These are phyloP conservation scores for Candida maris DNA, from an alignment of 805 yeast species.

Conservation along the genomic window DNA sequence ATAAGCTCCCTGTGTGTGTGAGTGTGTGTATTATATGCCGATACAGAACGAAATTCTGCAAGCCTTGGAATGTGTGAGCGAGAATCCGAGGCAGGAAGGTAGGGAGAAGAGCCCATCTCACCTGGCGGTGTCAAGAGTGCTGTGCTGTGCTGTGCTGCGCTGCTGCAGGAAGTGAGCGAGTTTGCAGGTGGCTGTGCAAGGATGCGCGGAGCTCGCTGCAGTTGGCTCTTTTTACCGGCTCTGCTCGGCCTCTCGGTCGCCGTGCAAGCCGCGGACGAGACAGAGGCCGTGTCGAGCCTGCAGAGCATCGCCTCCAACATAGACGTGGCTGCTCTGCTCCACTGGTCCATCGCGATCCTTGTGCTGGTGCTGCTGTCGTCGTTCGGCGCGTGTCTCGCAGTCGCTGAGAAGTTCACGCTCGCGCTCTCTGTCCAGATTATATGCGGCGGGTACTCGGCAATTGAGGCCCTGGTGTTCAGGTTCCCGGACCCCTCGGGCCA, in stretches of 20 bases:
- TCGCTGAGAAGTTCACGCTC: constrained; percentile 48
- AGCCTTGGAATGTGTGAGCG: too few relatives aligned
- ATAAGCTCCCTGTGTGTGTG: too few relatives aligned
- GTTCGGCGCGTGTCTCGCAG: constrained; percentile 47
- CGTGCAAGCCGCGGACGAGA: constrained; percentile 9
- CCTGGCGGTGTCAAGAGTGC: too few relatives aligned
- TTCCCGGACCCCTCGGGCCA: constrained; percentile 65
- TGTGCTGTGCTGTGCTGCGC: too few relatives aligned
- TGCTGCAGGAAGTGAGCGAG: too few relatives aligned
- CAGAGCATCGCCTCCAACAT: constrained; percentile 21
- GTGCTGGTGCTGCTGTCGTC: constrained; percentile 54
- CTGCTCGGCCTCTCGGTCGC: constrained; percentile 1
- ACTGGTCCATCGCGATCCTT: constrained; percentile 55
- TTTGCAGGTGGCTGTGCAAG: too few relatives aligned
- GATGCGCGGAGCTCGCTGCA: neutral
- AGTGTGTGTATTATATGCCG: too few relatives aligned
- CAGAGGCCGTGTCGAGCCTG: constrained; percentile 9
- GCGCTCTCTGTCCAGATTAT: constrained; percentile 45
- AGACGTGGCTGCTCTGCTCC: constrained; percentile 54
- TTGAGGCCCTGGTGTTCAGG: constrained; percentile 55
- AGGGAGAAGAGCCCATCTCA: too few relatives aligned
- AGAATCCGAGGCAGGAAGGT: too few relatives aligned
- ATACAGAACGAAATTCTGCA: too few relatives aligned
- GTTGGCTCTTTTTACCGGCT: neutral
- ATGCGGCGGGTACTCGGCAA: constrained; percentile 45